Evolutionary conservation across 2,329 filamentous ascomycete species (phyloP).

Genomic region (Epichloe bromicola): DNA sequence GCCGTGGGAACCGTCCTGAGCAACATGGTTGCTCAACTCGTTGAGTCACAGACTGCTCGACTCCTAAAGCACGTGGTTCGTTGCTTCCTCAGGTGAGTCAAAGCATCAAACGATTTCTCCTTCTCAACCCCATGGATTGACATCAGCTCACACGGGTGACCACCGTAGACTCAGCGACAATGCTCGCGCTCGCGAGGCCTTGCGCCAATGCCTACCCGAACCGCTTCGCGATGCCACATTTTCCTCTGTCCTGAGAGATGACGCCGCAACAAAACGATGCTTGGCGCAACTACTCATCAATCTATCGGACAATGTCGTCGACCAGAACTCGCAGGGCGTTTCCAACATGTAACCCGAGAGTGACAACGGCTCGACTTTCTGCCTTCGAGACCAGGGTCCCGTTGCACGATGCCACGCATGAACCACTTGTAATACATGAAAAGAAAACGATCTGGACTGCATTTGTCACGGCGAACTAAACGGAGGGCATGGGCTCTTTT

Average conservation of each 20-base stretch:
- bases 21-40: slow-evolving; percentile 97
- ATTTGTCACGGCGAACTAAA: slow-evolving; percentile 2
- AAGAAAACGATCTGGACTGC: neutral
- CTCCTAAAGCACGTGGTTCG: slow-evolving; percentile 94
- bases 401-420: slow-evolving; percentile 4
- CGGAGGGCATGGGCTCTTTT: neutral
- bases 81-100: slow-evolving; percentile 77
- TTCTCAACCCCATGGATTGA: neutral
- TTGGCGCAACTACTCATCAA: slow-evolving; percentile 96
- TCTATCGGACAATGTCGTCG: slow-evolving; percentile 73
- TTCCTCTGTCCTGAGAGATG: slow-evolving; percentile 87
- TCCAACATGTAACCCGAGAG: slow-evolving; percentile 20
- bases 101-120: neutral
- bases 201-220: slow-evolving; percentile 91
- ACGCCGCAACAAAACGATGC: slow-evolving; percentile 94
- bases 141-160: slow-evolving; percentile 8
- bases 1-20: slow-evolving; percentile 93
- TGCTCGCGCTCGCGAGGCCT: slow-evolving; percentile 82
- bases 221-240: slow-evolving; percentile 98
- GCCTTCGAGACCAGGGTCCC: neutral
- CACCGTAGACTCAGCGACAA: slow-evolving; percentile 74
- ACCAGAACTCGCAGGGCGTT: slow-evolving; percentile 24
- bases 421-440: neutral
- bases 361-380: neutral
- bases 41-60: slow-evolving; percentile 92